Evolutionary conservation across 345 rosid species (phyloP).

Genomic region (Trapa incisa): DNA sequence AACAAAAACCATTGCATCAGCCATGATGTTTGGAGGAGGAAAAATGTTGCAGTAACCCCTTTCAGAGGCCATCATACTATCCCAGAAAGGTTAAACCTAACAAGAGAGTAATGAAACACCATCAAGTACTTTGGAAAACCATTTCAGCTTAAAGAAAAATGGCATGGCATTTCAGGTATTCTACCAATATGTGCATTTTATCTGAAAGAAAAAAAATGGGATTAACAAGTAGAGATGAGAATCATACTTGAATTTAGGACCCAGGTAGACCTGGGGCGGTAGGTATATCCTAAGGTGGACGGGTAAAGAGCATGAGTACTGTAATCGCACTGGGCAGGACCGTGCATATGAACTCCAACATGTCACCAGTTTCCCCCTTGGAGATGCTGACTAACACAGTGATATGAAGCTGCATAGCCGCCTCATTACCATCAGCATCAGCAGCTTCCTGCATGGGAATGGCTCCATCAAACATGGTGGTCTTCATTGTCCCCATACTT

Average conservation of each 20-base stretch:
- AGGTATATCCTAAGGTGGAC: conserved; percentile 15
- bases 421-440: conserved; percentile 11
- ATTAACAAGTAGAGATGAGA: not conserved
- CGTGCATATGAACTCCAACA: conserved; percentile 62
- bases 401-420: conserved; percentile 44
- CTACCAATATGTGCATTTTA: too few species aligned
- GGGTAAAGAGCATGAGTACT: conserved; percentile 41
- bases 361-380: conserved; percentile 32
- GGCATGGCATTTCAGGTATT: not conserved
- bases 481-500: conserved; percentile 53
- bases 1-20: conserved; percentile 3
- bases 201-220: not conserved
- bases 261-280: conserved; percentile 27
- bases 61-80: not conserved
- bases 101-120: not conserved
- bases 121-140: not conserved
- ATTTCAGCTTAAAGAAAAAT: not conserved
- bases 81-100: not conserved
- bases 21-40: not conserved
- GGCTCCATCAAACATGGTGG: conserved; percentile 74
- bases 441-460: conserved; percentile 32
- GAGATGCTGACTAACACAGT: conserved; percentile 59
- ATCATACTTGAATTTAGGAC: conserved; percentile 70
- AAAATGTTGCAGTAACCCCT: not conserved
- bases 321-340: conserved; percentile 70